A percentile compares a stretch with the other conserved stretches of the same genome.
These are phyloP conservation scores for Deinandra increscens DNA, from an alignment of 129 eudicot genomes.

Conservation along the genomic window DNA sequence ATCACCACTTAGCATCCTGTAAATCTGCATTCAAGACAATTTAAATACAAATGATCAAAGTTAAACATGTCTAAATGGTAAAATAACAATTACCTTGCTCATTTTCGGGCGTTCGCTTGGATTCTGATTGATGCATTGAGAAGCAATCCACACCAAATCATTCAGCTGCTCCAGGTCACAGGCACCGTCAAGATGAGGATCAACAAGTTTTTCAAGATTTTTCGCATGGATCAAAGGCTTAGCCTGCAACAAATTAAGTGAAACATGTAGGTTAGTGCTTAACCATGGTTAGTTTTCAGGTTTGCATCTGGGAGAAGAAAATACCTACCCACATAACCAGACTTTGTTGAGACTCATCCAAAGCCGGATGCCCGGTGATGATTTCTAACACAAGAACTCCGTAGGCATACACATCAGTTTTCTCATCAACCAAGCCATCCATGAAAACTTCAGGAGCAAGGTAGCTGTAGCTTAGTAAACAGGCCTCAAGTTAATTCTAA, in stretches of 20 bases:
- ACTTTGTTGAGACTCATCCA: conserved; percentile 67
- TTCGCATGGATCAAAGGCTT: conserved; percentile 54
- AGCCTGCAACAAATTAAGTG: conserved; percentile 48
- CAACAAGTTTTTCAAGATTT: conserved; percentile 47
- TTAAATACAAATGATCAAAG: not conserved
- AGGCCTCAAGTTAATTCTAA: not conserved
- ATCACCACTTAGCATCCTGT: conserved; percentile 62
- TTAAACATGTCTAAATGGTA: not conserved
- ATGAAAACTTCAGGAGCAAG: conserved; percentile 93
- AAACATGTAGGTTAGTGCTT: too few relatives aligned
- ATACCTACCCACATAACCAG: conserved; percentile 91
- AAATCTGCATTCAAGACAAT: conserved; percentile 41
- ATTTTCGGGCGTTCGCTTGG: conserved; percentile 70
- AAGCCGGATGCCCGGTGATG: conserved; percentile 76
- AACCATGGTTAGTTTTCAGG: conserved; percentile 15
- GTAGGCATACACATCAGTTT: conserved; percentile 81
- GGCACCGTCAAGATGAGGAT: conserved; percentile 58
- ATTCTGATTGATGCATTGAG: conserved; percentile 54
- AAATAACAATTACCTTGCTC: conserved; percentile 49
- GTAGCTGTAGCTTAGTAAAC: conserved; percentile 49
- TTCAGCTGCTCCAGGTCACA: conserved; percentile 62
- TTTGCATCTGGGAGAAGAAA: not conserved
- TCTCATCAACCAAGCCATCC: conserved; percentile 82
- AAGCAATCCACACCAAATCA: conserved; percentile 53
- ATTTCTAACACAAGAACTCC: conserved; percentile 81